These are phyloP conservation scores for Euphorbia schlechtendalii DNA, from an alignment of 441 rosid genomes.

Conservation along the genomic window DNA sequence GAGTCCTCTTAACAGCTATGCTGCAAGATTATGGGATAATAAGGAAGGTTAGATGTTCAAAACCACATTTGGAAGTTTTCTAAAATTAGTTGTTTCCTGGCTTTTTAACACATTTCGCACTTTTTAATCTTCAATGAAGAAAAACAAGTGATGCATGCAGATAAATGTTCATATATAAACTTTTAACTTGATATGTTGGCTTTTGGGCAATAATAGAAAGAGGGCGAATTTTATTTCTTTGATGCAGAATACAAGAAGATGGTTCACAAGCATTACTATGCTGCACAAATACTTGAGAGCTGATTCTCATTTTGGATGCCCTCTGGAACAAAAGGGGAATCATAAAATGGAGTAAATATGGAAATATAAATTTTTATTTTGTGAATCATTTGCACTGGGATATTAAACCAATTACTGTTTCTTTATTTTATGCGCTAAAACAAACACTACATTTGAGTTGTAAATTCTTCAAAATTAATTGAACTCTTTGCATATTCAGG, in stretches of 20 bases:
- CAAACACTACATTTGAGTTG: too few relatives aligned
- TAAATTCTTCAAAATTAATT: too few relatives aligned
- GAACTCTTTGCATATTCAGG: too few relatives aligned
- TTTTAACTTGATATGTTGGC: too few relatives aligned
- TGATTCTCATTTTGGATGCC: neutral
- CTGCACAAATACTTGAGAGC: neutral
- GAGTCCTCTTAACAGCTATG: constrained; percentile 48
- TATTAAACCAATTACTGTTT: too few relatives aligned
- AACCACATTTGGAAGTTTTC: neutral
- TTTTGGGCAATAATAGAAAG: neutral
- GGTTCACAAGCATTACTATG: neutral
- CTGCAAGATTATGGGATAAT: constrained; percentile 37
- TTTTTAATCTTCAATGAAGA: too few relatives aligned
- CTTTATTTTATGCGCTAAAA: too few relatives aligned
- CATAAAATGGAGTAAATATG: neutral
- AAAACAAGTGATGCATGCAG: too few relatives aligned
- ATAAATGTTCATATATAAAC: too few relatives aligned
- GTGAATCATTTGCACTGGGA: too few relatives aligned
- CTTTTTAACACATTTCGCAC: neutral
- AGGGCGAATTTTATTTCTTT: neutral
- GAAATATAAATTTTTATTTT: too few relatives aligned
- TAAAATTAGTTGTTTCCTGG: neutral
- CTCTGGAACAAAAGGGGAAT: neutral
- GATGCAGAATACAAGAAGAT: constrained; percentile 5
- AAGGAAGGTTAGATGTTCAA: constrained; percentile 33